Percentiles rank a stretch among this genome's conserved stretches.
Evolutionary conservation across 176 grass and related monocot species (phyloP).

Genomic region (Musa troglodytarum): DNA sequence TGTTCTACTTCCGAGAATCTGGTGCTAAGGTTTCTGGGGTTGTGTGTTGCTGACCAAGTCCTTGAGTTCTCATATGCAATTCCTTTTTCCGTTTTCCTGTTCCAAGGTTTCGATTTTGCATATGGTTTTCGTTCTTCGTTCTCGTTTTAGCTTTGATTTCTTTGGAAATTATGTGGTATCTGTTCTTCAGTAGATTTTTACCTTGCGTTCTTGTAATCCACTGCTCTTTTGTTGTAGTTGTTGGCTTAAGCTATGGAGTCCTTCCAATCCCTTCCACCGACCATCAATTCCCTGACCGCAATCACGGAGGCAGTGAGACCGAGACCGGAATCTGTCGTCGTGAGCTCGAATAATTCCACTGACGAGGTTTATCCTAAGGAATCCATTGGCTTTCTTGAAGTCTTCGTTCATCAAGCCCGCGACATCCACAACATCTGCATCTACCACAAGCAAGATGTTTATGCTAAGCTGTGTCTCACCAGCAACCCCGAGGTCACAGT

Average conservation of each 20-base stretch:
- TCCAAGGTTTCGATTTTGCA: background rate
- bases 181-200: background rate
- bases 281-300: background rate
- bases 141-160: background rate
- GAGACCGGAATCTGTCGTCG: slow-evolving; percentile 13
- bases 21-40: background rate
- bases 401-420: slow-evolving; percentile 68
- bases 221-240: background rate
- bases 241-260: background rate
- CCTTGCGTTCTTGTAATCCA: background rate
- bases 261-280: slow-evolving; percentile 1
- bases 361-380: slow-evolving; percentile 21
- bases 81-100: background rate
- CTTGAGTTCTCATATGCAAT: background rate
- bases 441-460: slow-evolving; percentile 96
- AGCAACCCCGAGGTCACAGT: slow-evolving; percentile 34
- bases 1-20: background rate
- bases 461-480: slow-evolving; percentile 74
- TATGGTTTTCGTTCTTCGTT: background rate
- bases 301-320: background rate
- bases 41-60: no score
- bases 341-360: slow-evolving; percentile 19
- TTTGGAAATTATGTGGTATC: background rate
- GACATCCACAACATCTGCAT: slow-evolving; percentile 97
- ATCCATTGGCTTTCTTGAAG: slow-evolving; percentile 55